Conservation (phyloP, 2,329 filamentous ascomycete genomes). For the Ceratocystiopsis brevicomis region DNA sequence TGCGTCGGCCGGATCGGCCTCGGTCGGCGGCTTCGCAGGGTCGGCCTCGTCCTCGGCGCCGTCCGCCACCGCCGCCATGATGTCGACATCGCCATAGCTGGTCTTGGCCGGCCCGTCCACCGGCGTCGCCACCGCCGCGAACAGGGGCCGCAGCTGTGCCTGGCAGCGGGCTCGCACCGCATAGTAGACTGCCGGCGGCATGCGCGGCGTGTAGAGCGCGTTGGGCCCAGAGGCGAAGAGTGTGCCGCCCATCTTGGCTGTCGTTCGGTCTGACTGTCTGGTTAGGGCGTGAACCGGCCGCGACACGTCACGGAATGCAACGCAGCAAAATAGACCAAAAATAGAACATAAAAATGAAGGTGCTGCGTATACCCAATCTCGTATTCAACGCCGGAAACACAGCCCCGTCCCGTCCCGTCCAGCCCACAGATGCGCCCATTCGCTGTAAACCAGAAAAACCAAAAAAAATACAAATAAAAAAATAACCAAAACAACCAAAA, state of each 20-base stretch:
- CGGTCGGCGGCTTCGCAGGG: background rate
- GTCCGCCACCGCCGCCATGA: slow-evolving; percentile 31
- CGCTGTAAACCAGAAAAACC: too few species aligned
- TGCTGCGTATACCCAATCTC: too few species aligned
- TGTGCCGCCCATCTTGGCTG: slow-evolving; percentile 41
- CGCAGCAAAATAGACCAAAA: too few species aligned
- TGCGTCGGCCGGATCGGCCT: background rate
- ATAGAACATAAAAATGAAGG: too few species aligned
- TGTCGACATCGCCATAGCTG: slow-evolving; percentile 55
- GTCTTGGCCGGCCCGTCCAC: slow-evolving; percentile 51
- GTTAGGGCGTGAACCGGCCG: too few species aligned
- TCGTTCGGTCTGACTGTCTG: too few species aligned
- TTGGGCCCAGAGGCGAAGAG: slow-evolving; percentile 31
- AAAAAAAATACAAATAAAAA: background rate
- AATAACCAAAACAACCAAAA: background rate
- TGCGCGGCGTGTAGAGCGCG: slow-evolving; percentile 43
- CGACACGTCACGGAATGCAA: too few species aligned
- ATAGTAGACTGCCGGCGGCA: slow-evolving; percentile 39
- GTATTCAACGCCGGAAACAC: too few species aligned
- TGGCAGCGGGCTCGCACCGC: slow-evolving; percentile 27
- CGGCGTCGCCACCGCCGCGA: slow-evolving; percentile 35
- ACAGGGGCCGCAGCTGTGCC: slow-evolving; percentile 29
- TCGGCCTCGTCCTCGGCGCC: background rate
- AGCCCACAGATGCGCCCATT: too few species aligned
- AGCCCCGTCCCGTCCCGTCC: too few species aligned